phyloP scores from a whole-genome alignment of 306 rosid genomes.

The Cucurbita pepo region DNA sequence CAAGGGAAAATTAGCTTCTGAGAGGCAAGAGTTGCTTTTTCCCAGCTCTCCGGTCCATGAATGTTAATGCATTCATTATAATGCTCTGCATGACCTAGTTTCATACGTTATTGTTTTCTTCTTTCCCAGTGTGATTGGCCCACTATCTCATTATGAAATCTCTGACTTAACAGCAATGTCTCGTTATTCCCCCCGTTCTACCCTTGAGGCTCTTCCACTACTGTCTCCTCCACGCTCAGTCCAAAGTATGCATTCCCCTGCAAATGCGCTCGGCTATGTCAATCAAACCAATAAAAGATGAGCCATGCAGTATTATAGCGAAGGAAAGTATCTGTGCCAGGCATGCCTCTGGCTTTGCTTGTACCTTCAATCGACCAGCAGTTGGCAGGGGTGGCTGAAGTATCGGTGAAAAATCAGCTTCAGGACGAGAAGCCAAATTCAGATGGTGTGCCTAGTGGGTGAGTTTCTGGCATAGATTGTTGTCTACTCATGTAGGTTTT shows the following conservation, averaged over 20 bases:
- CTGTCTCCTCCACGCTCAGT: slow-evolving; percentile 14
- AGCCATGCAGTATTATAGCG: slow-evolving; percentile 12
- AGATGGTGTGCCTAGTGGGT: background rate
- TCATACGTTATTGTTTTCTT: slow-evolving; percentile 20
- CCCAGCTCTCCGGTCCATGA: slow-evolving; percentile 5
- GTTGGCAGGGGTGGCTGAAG: background rate
- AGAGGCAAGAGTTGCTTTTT: slow-evolving; percentile 25
- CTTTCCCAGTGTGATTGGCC: slow-evolving; percentile 23
- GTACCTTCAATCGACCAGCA: background rate
- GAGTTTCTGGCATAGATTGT: background rate
- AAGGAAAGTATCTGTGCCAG: slow-evolving; percentile 4
- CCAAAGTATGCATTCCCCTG: slow-evolving; percentile 8
- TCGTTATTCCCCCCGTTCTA: slow-evolving; percentile 20
- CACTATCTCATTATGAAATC: slow-evolving; percentile 16
- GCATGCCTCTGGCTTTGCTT: background rate
- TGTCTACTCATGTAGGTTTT: background rate
- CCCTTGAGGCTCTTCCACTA: slow-evolving; percentile 18
- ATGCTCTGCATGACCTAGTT: slow-evolving; percentile 13
- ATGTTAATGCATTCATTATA: background rate
- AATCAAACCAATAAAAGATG: slow-evolving; percentile 10
- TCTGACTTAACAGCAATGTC: slow-evolving; percentile 21
- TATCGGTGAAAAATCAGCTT: background rate
- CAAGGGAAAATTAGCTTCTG: slow-evolving; percentile 27
- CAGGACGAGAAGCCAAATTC: background rate
- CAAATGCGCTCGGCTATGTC: slow-evolving; percentile 6